Conservation (phyloP, 139 green algal species). For the Coccomyxa sp. region DNA sequence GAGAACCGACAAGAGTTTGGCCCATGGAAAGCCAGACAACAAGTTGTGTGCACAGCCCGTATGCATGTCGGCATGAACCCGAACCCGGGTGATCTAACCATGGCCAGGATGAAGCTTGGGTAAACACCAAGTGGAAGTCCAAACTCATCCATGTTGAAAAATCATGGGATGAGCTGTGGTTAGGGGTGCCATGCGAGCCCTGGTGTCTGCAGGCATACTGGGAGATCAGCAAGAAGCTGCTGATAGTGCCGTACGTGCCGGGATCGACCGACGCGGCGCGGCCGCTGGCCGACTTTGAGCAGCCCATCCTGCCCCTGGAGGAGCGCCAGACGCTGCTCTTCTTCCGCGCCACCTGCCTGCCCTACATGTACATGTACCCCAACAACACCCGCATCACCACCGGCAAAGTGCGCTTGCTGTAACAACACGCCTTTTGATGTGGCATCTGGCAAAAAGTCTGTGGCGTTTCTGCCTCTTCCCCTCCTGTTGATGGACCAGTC, state of each 20-base stretch:
- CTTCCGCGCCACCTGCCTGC: constrained; percentile 3
- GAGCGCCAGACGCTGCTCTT: neutral
- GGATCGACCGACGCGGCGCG: neutral
- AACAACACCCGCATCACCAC: neutral
- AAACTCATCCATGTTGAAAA: too few species aligned
- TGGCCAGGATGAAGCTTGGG: too few species aligned
- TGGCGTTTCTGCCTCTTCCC: neutral
- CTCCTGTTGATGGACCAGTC: too few species aligned
- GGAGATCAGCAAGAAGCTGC: constrained; percentile 5
- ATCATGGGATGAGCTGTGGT: too few species aligned
- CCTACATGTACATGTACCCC: neutral
- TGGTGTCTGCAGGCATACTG: neutral
- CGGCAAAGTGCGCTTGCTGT: neutral
- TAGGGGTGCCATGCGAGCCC: too few species aligned
- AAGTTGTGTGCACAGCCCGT: too few species aligned
- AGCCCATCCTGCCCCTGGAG: neutral
- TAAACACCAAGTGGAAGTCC: too few species aligned
- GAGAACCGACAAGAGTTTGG: too few species aligned
- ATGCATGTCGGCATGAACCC: too few species aligned
- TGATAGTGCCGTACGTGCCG: neutral
- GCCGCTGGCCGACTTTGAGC: neutral
- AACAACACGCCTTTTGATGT: neutral
- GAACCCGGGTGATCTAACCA: too few species aligned
- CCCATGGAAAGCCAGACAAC: too few species aligned
- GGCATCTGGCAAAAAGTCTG: neutral